Percentiles rank a stretch among this genome's conserved stretches.
Conservation (phyloP, 148 eudicot species). For the Pouteria glomerata region DNA sequence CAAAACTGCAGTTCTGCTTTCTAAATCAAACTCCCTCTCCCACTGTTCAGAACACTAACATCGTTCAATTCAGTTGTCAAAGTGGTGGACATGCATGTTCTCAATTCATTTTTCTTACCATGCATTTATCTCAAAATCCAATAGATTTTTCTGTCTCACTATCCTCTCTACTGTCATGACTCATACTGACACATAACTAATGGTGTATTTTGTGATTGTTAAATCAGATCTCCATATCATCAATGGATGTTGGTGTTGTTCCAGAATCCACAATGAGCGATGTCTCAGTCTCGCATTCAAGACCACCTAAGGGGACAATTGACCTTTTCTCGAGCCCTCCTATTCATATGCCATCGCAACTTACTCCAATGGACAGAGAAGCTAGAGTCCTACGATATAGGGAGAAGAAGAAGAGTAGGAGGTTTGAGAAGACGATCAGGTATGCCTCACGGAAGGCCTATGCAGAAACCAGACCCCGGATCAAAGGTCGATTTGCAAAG, state of each 20-base stretch:
- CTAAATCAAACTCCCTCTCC: too few species aligned
- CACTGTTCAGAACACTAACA: too few species aligned
- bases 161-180: background rate
- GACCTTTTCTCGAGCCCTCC: slow-evolving; percentile 65
- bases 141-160: background rate
- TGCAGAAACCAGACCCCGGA: slow-evolving; percentile 92
- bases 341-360: slow-evolving; percentile 52
- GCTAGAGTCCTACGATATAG: slow-evolving; percentile 87
- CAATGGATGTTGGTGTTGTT: slow-evolving; percentile 74
- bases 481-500: slow-evolving; percentile 94
- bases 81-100: too few species aligned
- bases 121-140: background rate
- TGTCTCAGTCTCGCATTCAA: slow-evolving; percentile 39
- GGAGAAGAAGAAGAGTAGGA: slow-evolving; percentile 87
- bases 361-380: slow-evolving; percentile 71
- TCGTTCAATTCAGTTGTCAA: too few species aligned
- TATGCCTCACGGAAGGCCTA: slow-evolving; percentile 98
- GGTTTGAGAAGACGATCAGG: slow-evolving; percentile 89
- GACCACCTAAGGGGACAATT: slow-evolving; percentile 61
- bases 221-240: slow-evolving; percentile 72
- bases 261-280: slow-evolving; percentile 59
- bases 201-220: slow-evolving; percentile 5
- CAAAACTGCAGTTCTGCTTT: too few species aligned
- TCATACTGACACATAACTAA: background rate
- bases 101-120: too few species aligned